Evolutionary conservation across 768 basidiomycete genomes (phyloP).

Genomic region (Lactarius tabidus): DNA sequence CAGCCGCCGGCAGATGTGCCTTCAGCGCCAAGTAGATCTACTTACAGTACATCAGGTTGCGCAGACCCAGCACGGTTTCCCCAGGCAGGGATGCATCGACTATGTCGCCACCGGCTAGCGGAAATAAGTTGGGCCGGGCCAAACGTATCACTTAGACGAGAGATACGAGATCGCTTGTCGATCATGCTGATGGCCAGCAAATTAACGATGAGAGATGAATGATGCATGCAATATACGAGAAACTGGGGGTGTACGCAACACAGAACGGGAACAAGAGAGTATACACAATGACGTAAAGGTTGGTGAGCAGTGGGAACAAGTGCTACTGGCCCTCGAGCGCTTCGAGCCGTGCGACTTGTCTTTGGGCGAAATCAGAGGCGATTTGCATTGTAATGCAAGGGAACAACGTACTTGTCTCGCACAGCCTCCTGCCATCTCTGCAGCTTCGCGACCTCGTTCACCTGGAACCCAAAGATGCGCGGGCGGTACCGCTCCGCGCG

Average conservation of each 20-base stretch:
- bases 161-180: neutral
- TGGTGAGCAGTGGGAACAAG: neutral
- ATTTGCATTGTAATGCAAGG: neutral
- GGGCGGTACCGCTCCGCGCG: constrained; percentile 93
- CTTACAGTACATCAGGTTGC: too few relatives aligned
- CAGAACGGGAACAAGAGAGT: constrained; percentile 2
- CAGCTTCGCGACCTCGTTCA: constrained; percentile 89
- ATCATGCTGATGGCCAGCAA: neutral
- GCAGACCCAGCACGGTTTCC: neutral
- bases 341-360: constrained; percentile 26
- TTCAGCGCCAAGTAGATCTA: neutral
- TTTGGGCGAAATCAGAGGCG: neutral
- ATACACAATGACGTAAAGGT: neutral
- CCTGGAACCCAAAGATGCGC: constrained; percentile 94
- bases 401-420: constrained; percentile 67
- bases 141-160: neutral
- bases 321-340: constrained; percentile 18
- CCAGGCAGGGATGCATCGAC: neutral
- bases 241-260: neutral
- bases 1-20: neutral
- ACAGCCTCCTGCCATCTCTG: constrained; percentile 96
- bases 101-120: neutral
- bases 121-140: neutral
- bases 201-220: neutral
- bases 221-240: constrained; percentile 9